Conservation (phyloP, 352 stramenopile species). For the Pythium guiyangense region DNA sequence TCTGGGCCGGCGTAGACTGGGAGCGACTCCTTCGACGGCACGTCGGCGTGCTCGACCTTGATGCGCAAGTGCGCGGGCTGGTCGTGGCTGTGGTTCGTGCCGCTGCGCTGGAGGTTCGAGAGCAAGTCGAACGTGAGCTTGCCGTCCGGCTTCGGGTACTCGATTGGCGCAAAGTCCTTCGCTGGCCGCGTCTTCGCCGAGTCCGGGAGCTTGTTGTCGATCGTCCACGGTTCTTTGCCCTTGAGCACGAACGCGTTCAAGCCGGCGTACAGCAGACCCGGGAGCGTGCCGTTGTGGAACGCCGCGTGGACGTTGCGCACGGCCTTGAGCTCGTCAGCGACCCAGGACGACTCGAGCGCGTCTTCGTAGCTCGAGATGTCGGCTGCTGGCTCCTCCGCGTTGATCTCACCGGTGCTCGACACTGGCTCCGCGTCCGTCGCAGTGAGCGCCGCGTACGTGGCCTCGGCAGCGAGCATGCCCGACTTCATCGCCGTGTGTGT, state of each 20-base stretch:
- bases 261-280: conserved; percentile 93
- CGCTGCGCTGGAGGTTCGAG: conserved; percentile 96
- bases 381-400: conserved; percentile 46
- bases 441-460: conserved; percentile 89
- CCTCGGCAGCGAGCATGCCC: conserved; percentile 96
- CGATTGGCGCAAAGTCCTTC: conserved; percentile 88
- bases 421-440: conserved; percentile 49
- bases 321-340: conserved; percentile 95
- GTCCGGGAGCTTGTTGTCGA: conserved; percentile 84
- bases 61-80: conserved; percentile 97
- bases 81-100: conserved; percentile 98
- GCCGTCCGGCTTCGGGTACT: conserved; percentile 97
- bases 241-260: conserved; percentile 91
- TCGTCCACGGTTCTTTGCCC: conserved; percentile 96
- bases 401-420: conserved; percentile 65
- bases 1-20: conserved; percentile 96
- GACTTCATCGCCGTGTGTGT: conserved; percentile 99
- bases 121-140: conserved; percentile 98
- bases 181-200: conserved; percentile 90
- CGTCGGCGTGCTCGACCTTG: conserved; percentile 86
- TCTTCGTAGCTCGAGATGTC: conserved; percentile 86
- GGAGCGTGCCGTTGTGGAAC: conserved; percentile 94
- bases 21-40: conserved; percentile 86
- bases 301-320: conserved; percentile 96
- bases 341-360: conserved; percentile 93